Conservation (phyloP, 805 yeast genomes). For the Kurtzmaniella cleridarum region DNA sequence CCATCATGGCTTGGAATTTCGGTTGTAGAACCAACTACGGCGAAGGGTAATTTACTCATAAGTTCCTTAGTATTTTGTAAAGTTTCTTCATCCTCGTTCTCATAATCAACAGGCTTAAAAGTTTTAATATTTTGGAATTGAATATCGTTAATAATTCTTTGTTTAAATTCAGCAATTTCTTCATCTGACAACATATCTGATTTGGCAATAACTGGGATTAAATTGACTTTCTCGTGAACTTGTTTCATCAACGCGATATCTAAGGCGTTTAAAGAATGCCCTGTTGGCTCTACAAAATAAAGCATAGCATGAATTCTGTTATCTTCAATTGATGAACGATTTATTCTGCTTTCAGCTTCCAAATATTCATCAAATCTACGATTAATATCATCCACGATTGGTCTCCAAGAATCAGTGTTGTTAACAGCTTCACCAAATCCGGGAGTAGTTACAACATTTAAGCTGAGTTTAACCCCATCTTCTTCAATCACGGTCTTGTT, state of each 20-base stretch:
- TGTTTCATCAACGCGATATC: constrained; percentile 88
- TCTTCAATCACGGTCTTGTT: constrained; percentile 58
- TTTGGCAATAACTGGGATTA: constrained; percentile 86
- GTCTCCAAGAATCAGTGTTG: constrained; percentile 81
- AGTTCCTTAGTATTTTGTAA: constrained; percentile 59
- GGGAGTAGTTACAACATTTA: constrained; percentile 86
- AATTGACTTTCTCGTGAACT: constrained; percentile 71
- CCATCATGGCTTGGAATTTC: constrained; percentile 70
- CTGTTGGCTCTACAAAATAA: constrained; percentile 88
- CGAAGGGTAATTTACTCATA: constrained; percentile 77
- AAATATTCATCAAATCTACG: constrained; percentile 84
- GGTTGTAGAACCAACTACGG: constrained; percentile 85
- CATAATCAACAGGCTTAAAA: constrained; percentile 76
- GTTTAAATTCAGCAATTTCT: constrained; percentile 65
- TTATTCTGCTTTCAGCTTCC: constrained; percentile 67
- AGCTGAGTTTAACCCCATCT: constrained; percentile 76
- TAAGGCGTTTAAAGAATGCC: constrained; percentile 79
- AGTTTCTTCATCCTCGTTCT: constrained; percentile 82
- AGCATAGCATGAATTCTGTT: constrained; percentile 86
- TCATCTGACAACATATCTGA: constrained; percentile 76
- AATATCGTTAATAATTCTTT: constrained; percentile 74
- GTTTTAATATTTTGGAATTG: constrained; percentile 79
- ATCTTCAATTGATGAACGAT: constrained; percentile 69
- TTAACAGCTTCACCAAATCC: constrained; percentile 91
- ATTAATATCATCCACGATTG: constrained; percentile 82